These are phyloP conservation scores for Lepidopterella palustris DNA, from an alignment of 495 filamentous ascomycete genomes.

Conservation along the genomic window DNA sequence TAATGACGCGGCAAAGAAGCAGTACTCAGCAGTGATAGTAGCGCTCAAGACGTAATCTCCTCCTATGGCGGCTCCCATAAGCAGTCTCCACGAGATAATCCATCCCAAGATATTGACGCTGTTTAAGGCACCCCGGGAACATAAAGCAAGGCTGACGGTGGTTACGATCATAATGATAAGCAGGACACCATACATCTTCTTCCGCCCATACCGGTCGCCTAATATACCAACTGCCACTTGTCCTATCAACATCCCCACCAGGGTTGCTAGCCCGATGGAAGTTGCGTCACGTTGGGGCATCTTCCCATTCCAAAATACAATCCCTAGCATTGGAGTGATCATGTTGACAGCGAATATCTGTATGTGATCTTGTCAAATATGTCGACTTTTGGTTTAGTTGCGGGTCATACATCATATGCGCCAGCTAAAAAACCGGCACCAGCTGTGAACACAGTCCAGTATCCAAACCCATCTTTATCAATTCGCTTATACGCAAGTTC, in stretches of 20 bases:
- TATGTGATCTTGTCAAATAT: neutral
- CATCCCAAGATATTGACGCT: neutral
- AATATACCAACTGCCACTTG: neutral
- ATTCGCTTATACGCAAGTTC: neutral
- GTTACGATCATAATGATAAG: neutral
- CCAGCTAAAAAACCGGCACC: neutral
- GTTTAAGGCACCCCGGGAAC: neutral
- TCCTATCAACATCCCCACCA: neutral
- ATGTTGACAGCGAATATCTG: constrained; percentile 3
- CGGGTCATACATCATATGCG: neutral
- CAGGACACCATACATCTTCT: neutral
- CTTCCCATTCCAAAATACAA: neutral
- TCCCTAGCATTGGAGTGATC: neutral
- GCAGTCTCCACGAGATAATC: neutral
- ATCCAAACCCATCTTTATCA: constrained; percentile 7
- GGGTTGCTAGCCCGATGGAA: neutral
- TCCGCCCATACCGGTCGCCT: neutral
- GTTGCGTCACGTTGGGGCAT: neutral
- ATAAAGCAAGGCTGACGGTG: neutral
- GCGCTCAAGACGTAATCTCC: neutral
- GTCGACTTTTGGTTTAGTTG: neutral
- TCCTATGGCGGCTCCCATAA: neutral
- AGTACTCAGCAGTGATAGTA: too few relatives aligned
- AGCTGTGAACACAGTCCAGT: constrained; percentile 6
- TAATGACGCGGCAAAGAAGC: too few relatives aligned